Evolutionary conservation across 441 rosid genomes (phyloP), one percentile per base, ranked within the genome.

Genomic region (Populus hybrid): DNA sequence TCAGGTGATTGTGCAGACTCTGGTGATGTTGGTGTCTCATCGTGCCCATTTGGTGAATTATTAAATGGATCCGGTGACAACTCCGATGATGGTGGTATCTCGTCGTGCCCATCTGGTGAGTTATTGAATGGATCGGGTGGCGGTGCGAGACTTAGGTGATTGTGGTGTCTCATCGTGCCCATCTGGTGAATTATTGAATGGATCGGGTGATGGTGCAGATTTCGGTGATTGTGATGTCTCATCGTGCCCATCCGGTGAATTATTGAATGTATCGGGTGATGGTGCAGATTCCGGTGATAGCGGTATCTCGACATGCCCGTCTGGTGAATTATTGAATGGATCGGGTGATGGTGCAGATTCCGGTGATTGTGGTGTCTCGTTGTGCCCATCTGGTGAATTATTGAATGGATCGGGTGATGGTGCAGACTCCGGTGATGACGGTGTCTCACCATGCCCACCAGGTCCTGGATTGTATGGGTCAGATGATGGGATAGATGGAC

Each of bases 171-270:
- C 56, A 0, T 4, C 56, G 0, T 45, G 56, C 6, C 56, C 56
- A 45, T 12, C 7, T 2, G 18, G 56, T 45, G 16, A 14, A 0
- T 4, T 3, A 45, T 45, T 45, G 20, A 21, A 26, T 10, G 81
- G 77, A 20, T 78, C 7, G 0, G 79, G 74, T 74, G 74, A 45
- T 3, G 83, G 77, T 53, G 76, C 36, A n/a, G 53, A 24, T 14
- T 11, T 6, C 53, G 6, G 2, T 45, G 56, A 45, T n/a, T 3
- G 26, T 10, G 66, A 28, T 63, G 53, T 4, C 4, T 45, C 53
- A 6, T 0, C 0, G 0, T 45, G 18, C 11, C 20, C 53, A 45
- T 0, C 20, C 3, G 53, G 53, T 45, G 18, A 11, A 3, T 14
- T 1, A 45, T 12, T 45, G 0, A 14, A 21, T 10, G 81, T 76